Percentiles rank a stretch among this genome's conserved stretches.
These are phyloP conservation scores for Verruconis gallopava DNA, from an alignment of 2,329 filamentous ascomycete genomes.

Conservation along the genomic window DNA sequence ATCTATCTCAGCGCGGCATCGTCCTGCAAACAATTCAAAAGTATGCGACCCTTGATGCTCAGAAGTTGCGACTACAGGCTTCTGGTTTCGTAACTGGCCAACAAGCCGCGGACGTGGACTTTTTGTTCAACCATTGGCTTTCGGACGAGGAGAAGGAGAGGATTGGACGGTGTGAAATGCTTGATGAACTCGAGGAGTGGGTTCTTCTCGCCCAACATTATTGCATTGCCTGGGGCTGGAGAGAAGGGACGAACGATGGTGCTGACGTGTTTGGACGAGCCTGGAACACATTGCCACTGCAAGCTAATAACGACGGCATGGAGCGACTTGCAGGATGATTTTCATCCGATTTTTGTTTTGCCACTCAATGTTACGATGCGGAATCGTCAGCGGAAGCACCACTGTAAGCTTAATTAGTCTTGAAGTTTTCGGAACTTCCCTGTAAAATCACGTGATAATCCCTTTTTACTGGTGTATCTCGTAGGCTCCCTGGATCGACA, in stretches of 20 bases:
- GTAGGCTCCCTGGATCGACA: no score
- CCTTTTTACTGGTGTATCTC: no score
- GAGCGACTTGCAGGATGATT: no score
- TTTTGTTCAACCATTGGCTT: conserved; percentile 72
- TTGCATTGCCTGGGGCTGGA: conserved; percentile 79
- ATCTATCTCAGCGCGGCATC: conserved; percentile 71
- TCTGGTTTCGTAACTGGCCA: conserved; percentile 52
- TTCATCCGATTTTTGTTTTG: no score
- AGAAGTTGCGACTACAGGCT: conserved; percentile 51
- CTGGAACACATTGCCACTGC: conserved; percentile 19
- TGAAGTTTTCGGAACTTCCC: no score
- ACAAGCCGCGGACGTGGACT: conserved; percentile 46
- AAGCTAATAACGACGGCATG: conserved; percentile 9
- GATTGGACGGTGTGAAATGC: conserved; percentile 65
- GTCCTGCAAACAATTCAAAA: conserved; percentile 67
- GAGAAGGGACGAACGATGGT: conserved; percentile 29
- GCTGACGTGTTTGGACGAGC: conserved; percentile 20
- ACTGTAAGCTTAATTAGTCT: no score
- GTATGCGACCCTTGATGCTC: conserved; percentile 56
- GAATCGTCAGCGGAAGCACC: no score
- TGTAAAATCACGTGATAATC: no score
- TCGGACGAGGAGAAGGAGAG: conserved; percentile 57
- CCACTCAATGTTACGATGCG: no score
- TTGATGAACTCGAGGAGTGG: conserved; percentile 96
- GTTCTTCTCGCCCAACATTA: conserved; percentile 78